A percentile compares a stretch with the other conserved stretches of the same genome.
Evolutionary conservation across 2,329 filamentous ascomycete species (phyloP).

Genomic region (Nectriaceae sp.): DNA sequence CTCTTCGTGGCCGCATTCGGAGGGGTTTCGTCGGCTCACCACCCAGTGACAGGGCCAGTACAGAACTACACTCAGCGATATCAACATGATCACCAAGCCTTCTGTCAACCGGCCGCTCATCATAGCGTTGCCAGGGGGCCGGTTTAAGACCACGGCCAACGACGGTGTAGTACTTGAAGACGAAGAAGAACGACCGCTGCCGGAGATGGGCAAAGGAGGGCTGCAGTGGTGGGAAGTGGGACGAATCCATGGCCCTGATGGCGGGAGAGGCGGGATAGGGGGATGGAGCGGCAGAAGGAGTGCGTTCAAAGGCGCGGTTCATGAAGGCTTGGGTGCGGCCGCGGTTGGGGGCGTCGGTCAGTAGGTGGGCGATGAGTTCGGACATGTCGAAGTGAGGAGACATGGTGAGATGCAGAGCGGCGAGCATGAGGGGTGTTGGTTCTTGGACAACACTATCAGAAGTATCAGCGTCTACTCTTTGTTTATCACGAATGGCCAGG

Average conservation of each 20-base stretch:
- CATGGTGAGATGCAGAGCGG: slow-evolving; percentile 60
- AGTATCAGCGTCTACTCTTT: slow-evolving; percentile 6
- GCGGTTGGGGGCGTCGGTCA: slow-evolving; percentile 47
- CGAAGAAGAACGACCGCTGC: slow-evolving; percentile 62
- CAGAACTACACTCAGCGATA: slow-evolving; percentile 59
- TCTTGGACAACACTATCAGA: slow-evolving; percentile 56
- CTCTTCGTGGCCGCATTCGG: slow-evolving; percentile 50
- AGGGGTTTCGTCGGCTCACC: slow-evolving; percentile 53
- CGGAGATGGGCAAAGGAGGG: slow-evolving; percentile 41
- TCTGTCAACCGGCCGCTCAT: slow-evolving; percentile 44
- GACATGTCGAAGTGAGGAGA: slow-evolving; percentile 62
- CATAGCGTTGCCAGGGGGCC: slow-evolving; percentile 60
- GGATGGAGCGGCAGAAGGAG: slow-evolving; percentile 17
- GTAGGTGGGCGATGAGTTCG: slow-evolving; percentile 56
- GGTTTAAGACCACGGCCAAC: slow-evolving; percentile 57
- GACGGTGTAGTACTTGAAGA: slow-evolving; percentile 66
- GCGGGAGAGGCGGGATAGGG: slow-evolving; percentile 16
- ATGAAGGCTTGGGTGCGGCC: slow-evolving; percentile 50
- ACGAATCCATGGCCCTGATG: slow-evolving; percentile 9
- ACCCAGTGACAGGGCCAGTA: slow-evolving; percentile 59
- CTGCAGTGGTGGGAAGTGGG: slow-evolving; percentile 1
- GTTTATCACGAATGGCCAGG: not conserved
- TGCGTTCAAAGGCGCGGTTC: slow-evolving; percentile 48
- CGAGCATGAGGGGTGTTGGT: slow-evolving; percentile 61
- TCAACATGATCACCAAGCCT: slow-evolving; percentile 53